phyloP scores from a whole-genome alignment of 164 flowering plant genomes.

The Vitis riparia region DNA sequence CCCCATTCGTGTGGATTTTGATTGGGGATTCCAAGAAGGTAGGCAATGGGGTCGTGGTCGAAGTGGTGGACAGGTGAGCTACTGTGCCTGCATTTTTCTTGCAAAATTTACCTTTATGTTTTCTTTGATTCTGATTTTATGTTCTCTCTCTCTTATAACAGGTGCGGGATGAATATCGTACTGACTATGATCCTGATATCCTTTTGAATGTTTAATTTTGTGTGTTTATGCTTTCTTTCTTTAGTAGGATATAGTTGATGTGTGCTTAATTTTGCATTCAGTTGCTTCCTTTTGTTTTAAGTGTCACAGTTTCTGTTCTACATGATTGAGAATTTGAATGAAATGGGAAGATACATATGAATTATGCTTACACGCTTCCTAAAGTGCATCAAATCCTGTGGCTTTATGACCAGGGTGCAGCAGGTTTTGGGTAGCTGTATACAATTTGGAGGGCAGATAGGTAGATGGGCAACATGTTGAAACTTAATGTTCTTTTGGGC shows the following conservation, averaged over 20 bases:
- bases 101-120: neutral
- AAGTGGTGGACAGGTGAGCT: constrained; percentile 93
- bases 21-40: constrained; percentile 99
- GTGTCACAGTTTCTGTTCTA: neutral
- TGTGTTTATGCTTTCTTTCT: neutral
- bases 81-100: neutral
- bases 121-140: neutral
- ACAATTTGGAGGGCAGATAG: neutral
- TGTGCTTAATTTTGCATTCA: neutral
- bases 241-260: neutral
- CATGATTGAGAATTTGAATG: neutral
- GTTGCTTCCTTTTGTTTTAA: neutral
- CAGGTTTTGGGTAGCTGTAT: neutral
- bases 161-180: constrained; percentile 99
- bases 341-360: neutral
- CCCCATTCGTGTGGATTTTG: constrained; percentile 97
- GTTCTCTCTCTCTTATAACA: constrained; percentile 23
- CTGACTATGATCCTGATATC: constrained; percentile 99
- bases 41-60: constrained; percentile 99
- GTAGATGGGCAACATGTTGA: neutral
- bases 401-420: neutral
- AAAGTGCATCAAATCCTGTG: neutral
- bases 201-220: constrained; percentile 29
- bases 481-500: too few species aligned
- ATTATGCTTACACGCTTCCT: neutral